Evolutionary conservation across 345 rosid genomes (phyloP).

Genomic region (Noccaea bulbosa): DNA sequence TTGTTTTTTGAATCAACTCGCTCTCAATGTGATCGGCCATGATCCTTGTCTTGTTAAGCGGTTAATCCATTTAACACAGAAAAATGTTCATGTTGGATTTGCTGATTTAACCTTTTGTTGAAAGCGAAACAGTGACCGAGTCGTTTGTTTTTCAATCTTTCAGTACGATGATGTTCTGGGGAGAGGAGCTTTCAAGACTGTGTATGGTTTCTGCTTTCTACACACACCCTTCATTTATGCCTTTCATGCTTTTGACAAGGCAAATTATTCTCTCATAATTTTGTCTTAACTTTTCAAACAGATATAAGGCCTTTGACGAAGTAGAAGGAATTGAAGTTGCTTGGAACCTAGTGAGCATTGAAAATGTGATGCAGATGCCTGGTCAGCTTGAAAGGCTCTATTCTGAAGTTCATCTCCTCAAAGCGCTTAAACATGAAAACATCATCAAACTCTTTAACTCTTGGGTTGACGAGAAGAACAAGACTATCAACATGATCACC

Average conservation of each 20-base stretch:
- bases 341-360: slow-evolving; percentile 83
- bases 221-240: slow-evolving; percentile 24
- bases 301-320: slow-evolving; percentile 91
- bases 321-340: slow-evolving; percentile 89
- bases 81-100: background rate
- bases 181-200: slow-evolving; percentile 96
- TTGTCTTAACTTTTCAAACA: slow-evolving; percentile 14
- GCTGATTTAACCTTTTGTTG: background rate
- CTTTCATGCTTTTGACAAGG: background rate
- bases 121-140: background rate
- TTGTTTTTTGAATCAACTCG: too few relatives aligned
- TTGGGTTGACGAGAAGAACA: slow-evolving; percentile 87
- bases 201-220: slow-evolving; percentile 60
- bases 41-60: too few relatives aligned
- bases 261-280: background rate
- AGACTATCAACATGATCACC: slow-evolving; percentile 92
- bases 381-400: slow-evolving; percentile 77
- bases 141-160: slow-evolving; percentile 33
- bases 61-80: too few relatives aligned
- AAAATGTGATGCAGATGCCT: slow-evolving; percentile 77
- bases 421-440: slow-evolving; percentile 77
- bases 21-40: too few relatives aligned
- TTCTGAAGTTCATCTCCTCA: slow-evolving; percentile 82
- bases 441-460: slow-evolving; percentile 75
- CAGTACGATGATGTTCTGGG: slow-evolving; percentile 89